Base-by-base conservation (phyloP, 192 early-diverging fungal species). In the Podila verticillata region DNA sequence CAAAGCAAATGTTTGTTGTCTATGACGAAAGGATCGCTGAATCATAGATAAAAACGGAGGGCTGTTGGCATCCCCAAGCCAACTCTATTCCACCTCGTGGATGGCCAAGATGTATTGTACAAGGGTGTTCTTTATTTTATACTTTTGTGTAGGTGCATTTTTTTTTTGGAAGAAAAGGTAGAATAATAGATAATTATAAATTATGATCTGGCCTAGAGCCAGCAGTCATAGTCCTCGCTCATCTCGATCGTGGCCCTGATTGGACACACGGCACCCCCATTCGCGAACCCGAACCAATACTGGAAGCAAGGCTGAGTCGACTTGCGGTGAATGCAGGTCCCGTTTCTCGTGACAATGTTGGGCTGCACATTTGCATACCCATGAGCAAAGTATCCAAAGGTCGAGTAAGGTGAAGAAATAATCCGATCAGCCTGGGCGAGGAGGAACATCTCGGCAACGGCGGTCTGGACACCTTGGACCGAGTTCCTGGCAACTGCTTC, bases 241-340 rank as follows among this genome's bases (percentile, higher is more conserved):
- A 80, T 80, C 51, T 80, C 75, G 51, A 80, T 31, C 3, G 75
- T 80, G 4, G 75, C 44, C 28, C 35, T 57, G 58, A 80, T 63
- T 19, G 26, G 15, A 26, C 75, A 80, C 4, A 51, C 30, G 1
- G 75, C 75, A 9, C 75, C 75, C 5, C 75, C 75, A 32, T 80
- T 80, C 30, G 75, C 75, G 57, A 80, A 80, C n/a, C 75, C 75
- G 22, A 80, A 80, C 75, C 75, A 80, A 20, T 80, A 80, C 48
- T 80, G 75, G 61, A 80, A 80, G 28, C 75, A 80, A 36, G 75
- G 75, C 36, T 80, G 75, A 3, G 75, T 80, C 20, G 75, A 80
- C 39, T 58, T 24, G 13, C 75, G 69, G 15, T 63, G 61, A 36
- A 72, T 80, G 48, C 75, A 80, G 9, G 68, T 67, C 2, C 75